Conservation (phyloP, 192 early-diverging fungal species). For the Backusella tuberculispora region DNA sequence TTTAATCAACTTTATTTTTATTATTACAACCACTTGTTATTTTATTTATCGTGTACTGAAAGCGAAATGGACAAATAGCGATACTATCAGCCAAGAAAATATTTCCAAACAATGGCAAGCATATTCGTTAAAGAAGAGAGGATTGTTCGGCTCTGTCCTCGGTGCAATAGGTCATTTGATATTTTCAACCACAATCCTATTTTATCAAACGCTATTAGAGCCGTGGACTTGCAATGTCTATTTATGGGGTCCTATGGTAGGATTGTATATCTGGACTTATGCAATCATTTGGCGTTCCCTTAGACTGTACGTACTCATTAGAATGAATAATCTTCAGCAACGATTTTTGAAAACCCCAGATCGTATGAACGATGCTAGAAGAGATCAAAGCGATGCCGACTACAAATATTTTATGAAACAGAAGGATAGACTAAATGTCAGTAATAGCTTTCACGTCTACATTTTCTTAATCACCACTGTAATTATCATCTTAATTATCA, state of each 20-base stretch:
- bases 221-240: conserved; percentile 4
- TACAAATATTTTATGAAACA: conserved; percentile 21
- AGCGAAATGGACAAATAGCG: not conserved
- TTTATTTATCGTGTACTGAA: conserved; percentile 9
- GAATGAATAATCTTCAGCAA: conserved; percentile 10
- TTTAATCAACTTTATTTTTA: conserved; percentile 18
- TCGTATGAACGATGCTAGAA: not conserved
- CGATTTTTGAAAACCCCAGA: conserved; percentile 6
- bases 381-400: not conserved
- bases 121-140: conserved; percentile 17
- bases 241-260: conserved; percentile 13
- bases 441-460: not conserved
- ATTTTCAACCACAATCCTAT: not conserved
- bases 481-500: not conserved
- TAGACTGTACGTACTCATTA: conserved; percentile 7
- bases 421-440: not conserved
- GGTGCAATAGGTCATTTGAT: conserved; percentile 27
- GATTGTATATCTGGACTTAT: conserved; percentile 26
- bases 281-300: conserved; percentile 16
- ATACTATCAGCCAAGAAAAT: not conserved
- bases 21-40: conserved; percentile 14
- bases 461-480: not conserved
- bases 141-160: conserved; percentile 14
- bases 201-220: not conserved
- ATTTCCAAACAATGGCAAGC: conserved; percentile 2